Evolutionary conservation across 768 basidiomycete genomes (phyloP).

Genomic region (Baorangia bicolor): DNA sequence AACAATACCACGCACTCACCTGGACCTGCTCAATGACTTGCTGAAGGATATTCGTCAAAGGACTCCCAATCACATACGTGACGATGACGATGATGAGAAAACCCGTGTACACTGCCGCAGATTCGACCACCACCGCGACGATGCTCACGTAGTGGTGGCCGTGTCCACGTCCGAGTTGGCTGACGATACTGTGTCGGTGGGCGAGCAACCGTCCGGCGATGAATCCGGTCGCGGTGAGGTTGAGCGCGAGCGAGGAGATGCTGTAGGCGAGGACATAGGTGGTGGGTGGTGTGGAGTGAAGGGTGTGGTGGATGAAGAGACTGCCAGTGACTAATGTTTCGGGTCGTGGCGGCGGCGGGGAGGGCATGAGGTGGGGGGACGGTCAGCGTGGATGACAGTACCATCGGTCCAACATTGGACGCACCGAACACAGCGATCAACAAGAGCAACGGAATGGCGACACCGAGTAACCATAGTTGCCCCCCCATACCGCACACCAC

Average conservation of each 20-base stretch:
- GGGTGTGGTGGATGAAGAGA: slow-evolving; percentile 29
- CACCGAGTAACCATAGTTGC: slow-evolving; percentile 26
- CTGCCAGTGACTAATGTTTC: neutral
- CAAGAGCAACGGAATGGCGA: slow-evolving; percentile 37
- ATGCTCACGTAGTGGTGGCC: slow-evolving; percentile 39
- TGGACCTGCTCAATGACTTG: slow-evolving; percentile 3
- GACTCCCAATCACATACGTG: slow-evolving; percentile 39
- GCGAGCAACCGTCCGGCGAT: slow-evolving; percentile 31
- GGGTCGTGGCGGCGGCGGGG: neutral
- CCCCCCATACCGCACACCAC: slow-evolving; percentile 45
- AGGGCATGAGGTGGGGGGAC: neutral
- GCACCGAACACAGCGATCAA: slow-evolving; percentile 43
- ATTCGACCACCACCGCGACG: slow-evolving; percentile 41
- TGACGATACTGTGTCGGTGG: slow-evolving; percentile 20
- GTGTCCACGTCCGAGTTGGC: slow-evolving; percentile 34
- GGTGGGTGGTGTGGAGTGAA: neutral
- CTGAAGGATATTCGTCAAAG: slow-evolving; percentile 42
- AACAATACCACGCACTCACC: neutral
- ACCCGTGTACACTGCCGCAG: slow-evolving; percentile 44
- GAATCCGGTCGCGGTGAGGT: slow-evolving; percentile 28
- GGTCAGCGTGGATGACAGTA: neutral
- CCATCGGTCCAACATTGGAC: slow-evolving; percentile 2
- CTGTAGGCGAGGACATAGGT: slow-evolving; percentile 25
- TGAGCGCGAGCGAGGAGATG: slow-evolving; percentile 26
- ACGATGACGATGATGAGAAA: slow-evolving; percentile 42